phyloP scores from a whole-genome alignment of 108 stramenopile genomes.

The Nitzschia inconspicua region DNA sequence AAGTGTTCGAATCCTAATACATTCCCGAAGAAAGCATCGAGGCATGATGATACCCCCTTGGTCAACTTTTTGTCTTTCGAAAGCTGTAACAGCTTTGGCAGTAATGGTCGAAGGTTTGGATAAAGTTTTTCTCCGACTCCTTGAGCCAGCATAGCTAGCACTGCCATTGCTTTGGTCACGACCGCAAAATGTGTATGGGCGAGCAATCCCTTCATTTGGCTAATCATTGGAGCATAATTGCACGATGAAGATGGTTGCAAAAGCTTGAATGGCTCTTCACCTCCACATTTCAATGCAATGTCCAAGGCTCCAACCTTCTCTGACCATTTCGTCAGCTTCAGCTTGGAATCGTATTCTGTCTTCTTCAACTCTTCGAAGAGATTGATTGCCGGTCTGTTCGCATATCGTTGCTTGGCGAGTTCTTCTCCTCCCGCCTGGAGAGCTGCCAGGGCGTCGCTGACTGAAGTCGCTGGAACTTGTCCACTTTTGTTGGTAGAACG shows the following conservation, averaged over 20 bases:
- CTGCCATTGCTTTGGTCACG: slow-evolving; percentile 62
- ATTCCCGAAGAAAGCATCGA: slow-evolving; percentile 80
- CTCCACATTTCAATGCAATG: slow-evolving; percentile 63
- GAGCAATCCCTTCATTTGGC: slow-evolving; percentile 68
- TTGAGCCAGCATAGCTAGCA: slow-evolving; percentile 75
- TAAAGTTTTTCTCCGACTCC: slow-evolving; percentile 81
- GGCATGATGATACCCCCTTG: slow-evolving; percentile 44
- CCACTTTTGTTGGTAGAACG: not conserved
- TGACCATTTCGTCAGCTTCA: slow-evolving; percentile 76
- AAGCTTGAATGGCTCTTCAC: slow-evolving; percentile 84
- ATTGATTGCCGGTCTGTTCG: slow-evolving; percentile 64
- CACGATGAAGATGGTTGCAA: slow-evolving; percentile 43
- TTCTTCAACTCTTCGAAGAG: slow-evolving; percentile 49
- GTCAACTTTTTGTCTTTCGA: slow-evolving; percentile 88
- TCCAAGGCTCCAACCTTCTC: slow-evolving; percentile 85
- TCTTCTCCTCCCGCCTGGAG: slow-evolving; percentile 56
- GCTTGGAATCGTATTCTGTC: slow-evolving; percentile 65
- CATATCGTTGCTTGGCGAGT: slow-evolving; percentile 52
- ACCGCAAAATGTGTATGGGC: slow-evolving; percentile 86
- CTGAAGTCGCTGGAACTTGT: slow-evolving; percentile 12
- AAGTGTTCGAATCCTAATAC: slow-evolving; percentile 74
- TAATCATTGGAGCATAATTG: slow-evolving; percentile 69
- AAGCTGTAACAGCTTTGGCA: slow-evolving; percentile 47
- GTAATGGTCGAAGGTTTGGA: slow-evolving; percentile 67
- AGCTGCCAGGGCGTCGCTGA: slow-evolving; percentile 54